Conservation (phyloP, 2,329 filamentous ascomycete species). For the Apiospora phragmitis region DNA sequence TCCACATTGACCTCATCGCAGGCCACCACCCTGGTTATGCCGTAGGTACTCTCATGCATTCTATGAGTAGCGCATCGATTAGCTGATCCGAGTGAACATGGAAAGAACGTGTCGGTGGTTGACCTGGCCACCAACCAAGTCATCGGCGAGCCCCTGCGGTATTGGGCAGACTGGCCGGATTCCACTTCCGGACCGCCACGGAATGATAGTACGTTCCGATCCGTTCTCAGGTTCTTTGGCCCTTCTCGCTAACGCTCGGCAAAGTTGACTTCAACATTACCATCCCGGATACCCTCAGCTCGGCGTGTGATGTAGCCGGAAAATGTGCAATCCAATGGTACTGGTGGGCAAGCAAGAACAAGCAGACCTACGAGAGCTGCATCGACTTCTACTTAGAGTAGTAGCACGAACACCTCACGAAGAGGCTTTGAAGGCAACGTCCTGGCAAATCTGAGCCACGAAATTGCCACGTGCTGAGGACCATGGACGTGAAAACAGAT, state of each 20-base stretch:
- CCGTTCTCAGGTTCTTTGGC: constrained; percentile 31
- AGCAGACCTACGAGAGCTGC: constrained; percentile 65
- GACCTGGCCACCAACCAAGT: constrained; percentile 45
- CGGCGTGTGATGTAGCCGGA: constrained; percentile 49
- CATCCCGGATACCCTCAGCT: constrained; percentile 46
- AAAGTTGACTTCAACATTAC: constrained; percentile 51
- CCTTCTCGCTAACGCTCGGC: background rate
- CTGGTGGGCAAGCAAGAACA: constrained; percentile 55
- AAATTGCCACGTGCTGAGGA: too few relatives aligned
- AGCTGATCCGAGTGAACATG: constrained; percentile 17
- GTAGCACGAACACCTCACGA: background rate
- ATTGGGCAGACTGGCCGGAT: constrained; percentile 37
- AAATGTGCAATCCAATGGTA: constrained; percentile 57
- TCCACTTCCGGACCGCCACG: constrained; percentile 22
- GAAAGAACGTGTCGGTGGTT: constrained; percentile 50
- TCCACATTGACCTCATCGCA: constrained; percentile 39
- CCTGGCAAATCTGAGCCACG: too few relatives aligned
- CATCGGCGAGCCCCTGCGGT: constrained; percentile 48
- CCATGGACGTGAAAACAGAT: too few relatives aligned
- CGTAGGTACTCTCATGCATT: constrained; percentile 16
- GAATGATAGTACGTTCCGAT: constrained; percentile 35
- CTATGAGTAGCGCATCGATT: too few relatives aligned
- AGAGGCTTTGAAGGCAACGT: too few relatives aligned
- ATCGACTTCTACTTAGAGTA: constrained; percentile 50
- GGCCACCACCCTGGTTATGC: constrained; percentile 36